Percentiles rank a stretch among this genome's conserved stretches.
These are phyloP conservation scores for Cardiospermum halicacabum DNA, from an alignment of 345 rosid genomes.

Conservation along the genomic window DNA sequence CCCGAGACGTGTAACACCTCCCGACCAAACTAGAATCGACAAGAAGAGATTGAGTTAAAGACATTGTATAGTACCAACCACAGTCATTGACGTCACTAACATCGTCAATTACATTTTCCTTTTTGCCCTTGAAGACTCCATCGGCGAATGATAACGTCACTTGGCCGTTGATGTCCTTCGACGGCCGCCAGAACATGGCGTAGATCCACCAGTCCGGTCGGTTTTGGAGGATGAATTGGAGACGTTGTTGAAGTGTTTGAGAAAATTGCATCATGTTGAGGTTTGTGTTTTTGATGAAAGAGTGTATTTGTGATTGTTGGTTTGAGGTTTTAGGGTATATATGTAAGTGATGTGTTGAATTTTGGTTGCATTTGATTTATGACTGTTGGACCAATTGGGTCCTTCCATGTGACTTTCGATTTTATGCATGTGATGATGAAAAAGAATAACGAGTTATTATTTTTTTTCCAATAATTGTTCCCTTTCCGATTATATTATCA, in stretches of 20 bases:
- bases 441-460: too few relatives aligned
- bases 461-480: too few relatives aligned
- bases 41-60: slow-evolving; percentile 29
- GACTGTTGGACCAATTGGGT: too few relatives aligned
- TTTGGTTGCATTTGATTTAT: too few relatives aligned
- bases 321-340: too few relatives aligned
- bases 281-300: too few relatives aligned
- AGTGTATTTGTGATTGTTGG: too few relatives aligned
- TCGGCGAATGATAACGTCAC: slow-evolving; percentile 38
- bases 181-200: slow-evolving; percentile 57
- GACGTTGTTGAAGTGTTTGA: slow-evolving; percentile 42
- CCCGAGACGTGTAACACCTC: slow-evolving; percentile 28
- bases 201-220: slow-evolving; percentile 54
- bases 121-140: slow-evolving; percentile 36
- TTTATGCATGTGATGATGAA: too few relatives aligned
- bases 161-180: slow-evolving; percentile 28
- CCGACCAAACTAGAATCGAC: slow-evolving; percentile 36
- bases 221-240: slow-evolving; percentile 37
- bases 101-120: slow-evolving; percentile 20
- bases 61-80: slow-evolving; percentile 43
- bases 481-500: too few relatives aligned
- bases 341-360: too few relatives aligned
- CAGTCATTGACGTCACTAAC: slow-evolving; percentile 20
- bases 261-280: slow-evolving; percentile 22
- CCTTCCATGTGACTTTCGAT: too few relatives aligned